These are phyloP conservation scores for Rhododendron ferrugineum DNA, from an alignment of 148 eudicot species.

Conservation along the genomic window DNA sequence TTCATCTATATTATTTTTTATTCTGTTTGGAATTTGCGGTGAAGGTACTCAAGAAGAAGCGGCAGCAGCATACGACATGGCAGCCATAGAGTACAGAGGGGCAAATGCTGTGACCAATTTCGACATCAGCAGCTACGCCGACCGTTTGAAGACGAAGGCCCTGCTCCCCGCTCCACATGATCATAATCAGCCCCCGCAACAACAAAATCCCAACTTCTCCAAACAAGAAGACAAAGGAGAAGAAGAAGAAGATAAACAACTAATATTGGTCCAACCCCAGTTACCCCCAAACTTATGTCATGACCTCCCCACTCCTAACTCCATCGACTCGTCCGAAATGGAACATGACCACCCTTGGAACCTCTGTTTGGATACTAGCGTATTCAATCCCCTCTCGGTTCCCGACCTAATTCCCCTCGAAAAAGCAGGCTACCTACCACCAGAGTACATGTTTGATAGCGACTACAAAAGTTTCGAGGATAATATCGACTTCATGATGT, in stretches of 20 bases:
- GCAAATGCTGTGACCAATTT: conserved; percentile 90
- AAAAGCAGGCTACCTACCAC: conserved; percentile 29
- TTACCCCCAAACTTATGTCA: conserved; percentile 13
- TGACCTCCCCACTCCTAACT: conserved; percentile 12
- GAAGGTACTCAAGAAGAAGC: conserved; percentile 97
- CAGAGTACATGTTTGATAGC: conserved; percentile 36
- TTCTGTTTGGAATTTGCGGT: background rate
- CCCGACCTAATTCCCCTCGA: conserved; percentile 44
- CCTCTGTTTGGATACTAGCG: conserved; percentile 48
- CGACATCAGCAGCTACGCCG: conserved; percentile 67
- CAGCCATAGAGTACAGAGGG: conserved; percentile 88
- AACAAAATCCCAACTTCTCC: conserved; percentile 7
- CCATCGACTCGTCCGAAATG: conserved; percentile 15
- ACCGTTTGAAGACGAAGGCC: conserved; percentile 31
- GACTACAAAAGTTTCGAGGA: conserved; percentile 40
- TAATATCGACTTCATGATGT: conserved; percentile 49
- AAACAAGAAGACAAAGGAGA: conserved; percentile 18
- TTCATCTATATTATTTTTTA: background rate
- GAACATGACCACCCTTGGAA: conserved; percentile 65
- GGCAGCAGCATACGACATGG: conserved; percentile 88
- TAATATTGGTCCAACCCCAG: conserved; percentile 3
- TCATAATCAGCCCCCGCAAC: conserved; percentile 3
- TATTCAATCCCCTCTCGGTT: conserved; percentile 34
- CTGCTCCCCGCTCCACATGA: background rate
- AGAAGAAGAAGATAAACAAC: background rate